A percentile compares a stretch with the other conserved stretches of the same genome.
Conservation (phyloP, 2,329 filamentous ascomycete genomes). For the Fusarium keratoplasticum region DNA sequence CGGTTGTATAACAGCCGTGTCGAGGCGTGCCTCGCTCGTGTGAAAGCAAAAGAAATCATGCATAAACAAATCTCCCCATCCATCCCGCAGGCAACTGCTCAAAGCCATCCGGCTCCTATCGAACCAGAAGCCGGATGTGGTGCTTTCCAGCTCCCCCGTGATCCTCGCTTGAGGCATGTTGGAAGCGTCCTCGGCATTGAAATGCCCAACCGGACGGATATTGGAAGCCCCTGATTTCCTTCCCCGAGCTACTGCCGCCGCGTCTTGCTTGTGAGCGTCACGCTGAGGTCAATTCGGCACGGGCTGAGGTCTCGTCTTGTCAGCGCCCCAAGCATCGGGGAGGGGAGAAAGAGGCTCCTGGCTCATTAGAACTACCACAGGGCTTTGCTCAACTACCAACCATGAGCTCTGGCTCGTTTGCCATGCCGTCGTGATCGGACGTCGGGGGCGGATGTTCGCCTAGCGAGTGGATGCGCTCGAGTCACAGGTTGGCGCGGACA, state of each 20-base stretch:
- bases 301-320: conserved; percentile 19
- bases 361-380: conserved; percentile 17
- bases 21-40: conserved; percentile 12
- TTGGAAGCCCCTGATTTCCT: conserved; percentile 10
- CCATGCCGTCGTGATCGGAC: conserved; percentile 13
- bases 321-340: conserved; percentile 15
- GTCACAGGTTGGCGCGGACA: conserved; percentile 31
- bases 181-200: conserved; percentile 7
- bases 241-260: conserved; percentile 7
- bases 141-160: not conserved
- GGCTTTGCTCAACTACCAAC: conserved; percentile 31
- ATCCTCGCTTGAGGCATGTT: conserved; percentile 16
- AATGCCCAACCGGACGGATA: conserved; percentile 13
- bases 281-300: conserved; percentile 4
- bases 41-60: conserved; percentile 27
- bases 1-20: conserved; percentile 6
- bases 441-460: conserved; percentile 13
- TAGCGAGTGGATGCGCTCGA: conserved; percentile 18
- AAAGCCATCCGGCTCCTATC: conserved; percentile 6
- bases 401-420: conserved; percentile 21
- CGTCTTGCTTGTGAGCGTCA: conserved; percentile 5
- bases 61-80: conserved; percentile 18
- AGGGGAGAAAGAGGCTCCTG: conserved; percentile 15
- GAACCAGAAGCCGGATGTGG: not conserved
- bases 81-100: conserved; percentile 28